Evolutionary conservation across 2,329 filamentous ascomycete species (phyloP).

Genomic region (Fusarium tjaetaba): DNA sequence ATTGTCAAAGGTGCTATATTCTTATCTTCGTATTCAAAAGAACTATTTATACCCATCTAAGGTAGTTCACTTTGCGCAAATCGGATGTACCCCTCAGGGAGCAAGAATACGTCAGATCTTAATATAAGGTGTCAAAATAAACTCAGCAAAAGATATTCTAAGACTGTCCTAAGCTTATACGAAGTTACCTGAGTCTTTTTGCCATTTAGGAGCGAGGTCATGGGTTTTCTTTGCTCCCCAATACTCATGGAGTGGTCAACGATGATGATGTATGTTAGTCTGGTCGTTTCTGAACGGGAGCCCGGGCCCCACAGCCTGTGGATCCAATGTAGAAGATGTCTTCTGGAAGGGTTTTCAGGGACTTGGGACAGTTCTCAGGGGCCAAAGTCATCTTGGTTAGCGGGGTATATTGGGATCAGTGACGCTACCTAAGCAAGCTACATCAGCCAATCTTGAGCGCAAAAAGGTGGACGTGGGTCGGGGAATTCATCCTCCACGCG

Average conservation of each 20-base stretch:
- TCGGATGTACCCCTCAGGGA: background rate
- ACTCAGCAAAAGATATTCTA: background rate
- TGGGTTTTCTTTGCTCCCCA: background rate
- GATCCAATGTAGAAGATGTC: background rate
- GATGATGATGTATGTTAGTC: background rate
- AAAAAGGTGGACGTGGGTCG: conserved; percentile 7
- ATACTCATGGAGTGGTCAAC: background rate
- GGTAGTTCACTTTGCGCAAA: background rate
- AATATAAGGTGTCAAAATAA: background rate
- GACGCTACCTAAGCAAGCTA: conserved; percentile 3
- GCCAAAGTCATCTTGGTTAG: background rate
- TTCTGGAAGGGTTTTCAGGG: conserved; percentile 36
- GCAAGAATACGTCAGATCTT: background rate
- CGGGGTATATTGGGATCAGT: conserved; percentile 15
- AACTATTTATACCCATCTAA: background rate
- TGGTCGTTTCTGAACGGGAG: background rate
- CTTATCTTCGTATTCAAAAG: background rate
- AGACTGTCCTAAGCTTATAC: background rate
- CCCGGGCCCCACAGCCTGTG: background rate
- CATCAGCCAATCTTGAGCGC: conserved; percentile 16
- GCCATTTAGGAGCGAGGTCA: background rate
- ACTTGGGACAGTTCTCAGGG: conserved; percentile 27
- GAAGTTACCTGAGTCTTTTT: background rate
- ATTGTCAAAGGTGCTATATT: background rate
- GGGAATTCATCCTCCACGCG: conserved; percentile 22